Evolutionary conservation across 1,284 basidiomycete species (phyloP), one percentile per base, ranked within the genome.

Genomic region (Ustilago loliicola): DNA sequence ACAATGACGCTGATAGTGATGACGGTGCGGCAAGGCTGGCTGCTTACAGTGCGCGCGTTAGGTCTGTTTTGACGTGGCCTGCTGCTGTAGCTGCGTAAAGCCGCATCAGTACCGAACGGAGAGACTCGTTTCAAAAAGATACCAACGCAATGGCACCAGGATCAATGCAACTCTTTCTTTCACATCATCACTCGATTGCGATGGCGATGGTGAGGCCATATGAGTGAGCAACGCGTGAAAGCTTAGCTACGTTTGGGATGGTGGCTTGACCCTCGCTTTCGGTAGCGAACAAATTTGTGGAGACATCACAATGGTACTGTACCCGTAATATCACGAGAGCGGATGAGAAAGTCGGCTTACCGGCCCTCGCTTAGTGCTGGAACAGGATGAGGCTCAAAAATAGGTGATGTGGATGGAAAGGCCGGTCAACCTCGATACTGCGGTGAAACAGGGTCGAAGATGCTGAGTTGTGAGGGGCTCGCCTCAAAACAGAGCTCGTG

Each of bases 11-110:
- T 21, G 45, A 60, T 29, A 50, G 48, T 32, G 17, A 48, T 21
- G 58, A 30, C 45, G 36, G 21, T 3, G 48, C 23, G 27, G 66
- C 55, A 4, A 13, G 53, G 42, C 17, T 59, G 17, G 61, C 51
- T 17, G 13, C 48, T 23, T 69, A 68, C 36, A 34, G 56, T 29
- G 42, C 57, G 27, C 50, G 55, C 21, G 55, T 63, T 5, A 52
- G 48, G 19, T 53, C 50, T 52, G 60, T 63, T 3, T 25, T 69
- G 15, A 53, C 61, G 10, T 55, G 29, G 3, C 42, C 32, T 27
- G 15, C 60, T 38, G 50, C 47, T 32, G 50, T 58, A 11, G 10
- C 52, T 21, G 61, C 66, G 13, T 63, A 69, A 45, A 21, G 19
- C 42, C 3, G 42, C 42, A 45, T 11, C n/a, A 1, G 21, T 21